These are phyloP conservation scores for Carex littledalei DNA, from an alignment of 176 grass and related monocot species.

Conservation along the genomic window DNA sequence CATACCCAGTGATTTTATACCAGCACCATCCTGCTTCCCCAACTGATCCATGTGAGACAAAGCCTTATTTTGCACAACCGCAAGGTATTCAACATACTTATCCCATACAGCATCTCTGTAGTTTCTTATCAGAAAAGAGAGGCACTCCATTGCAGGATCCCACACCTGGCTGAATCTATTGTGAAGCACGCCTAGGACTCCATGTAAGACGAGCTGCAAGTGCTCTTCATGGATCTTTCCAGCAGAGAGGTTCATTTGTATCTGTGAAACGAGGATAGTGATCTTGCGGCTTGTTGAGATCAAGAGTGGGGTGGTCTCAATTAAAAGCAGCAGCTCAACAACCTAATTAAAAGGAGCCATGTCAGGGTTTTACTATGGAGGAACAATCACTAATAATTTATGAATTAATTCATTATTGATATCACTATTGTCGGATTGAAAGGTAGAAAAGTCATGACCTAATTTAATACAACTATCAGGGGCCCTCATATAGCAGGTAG, in stretches of 20 bases:
- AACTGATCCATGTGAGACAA: constrained; percentile 22
- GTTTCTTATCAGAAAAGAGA: constrained; percentile 58
- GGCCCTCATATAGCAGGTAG: not conserved
- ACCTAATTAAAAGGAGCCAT: constrained; percentile 55
- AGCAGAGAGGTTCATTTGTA: constrained; percentile 72
- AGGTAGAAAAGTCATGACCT: not conserved
- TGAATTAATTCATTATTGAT: not conserved
- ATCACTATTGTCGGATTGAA: not conserved
- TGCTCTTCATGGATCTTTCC: constrained; percentile 53
- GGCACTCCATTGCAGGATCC: constrained; percentile 58
- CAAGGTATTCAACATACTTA: constrained; percentile 54
- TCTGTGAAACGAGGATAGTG: constrained; percentile 44
- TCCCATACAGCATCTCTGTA: constrained; percentile 73
- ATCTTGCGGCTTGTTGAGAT: constrained; percentile 73
- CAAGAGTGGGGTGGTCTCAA: constrained; percentile 69
- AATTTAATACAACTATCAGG: not conserved
- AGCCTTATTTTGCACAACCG: constrained; percentile 37
- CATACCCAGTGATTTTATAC: constrained; percentile 50
- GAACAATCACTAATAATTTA: not conserved
- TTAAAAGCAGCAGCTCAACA: constrained; percentile 50
- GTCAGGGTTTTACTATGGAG: too few species aligned
- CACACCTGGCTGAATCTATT: constrained; percentile 87
- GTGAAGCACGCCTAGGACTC: constrained; percentile 68
- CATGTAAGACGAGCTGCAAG: constrained; percentile 74
- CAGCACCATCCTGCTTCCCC: constrained; percentile 32